Percentiles rank a stretch among this genome's conserved stretches.
These are phyloP conservation scores for Aegilops umbellulata DNA, from an alignment of 176 grass and related monocot genomes.

Conservation along the genomic window DNA sequence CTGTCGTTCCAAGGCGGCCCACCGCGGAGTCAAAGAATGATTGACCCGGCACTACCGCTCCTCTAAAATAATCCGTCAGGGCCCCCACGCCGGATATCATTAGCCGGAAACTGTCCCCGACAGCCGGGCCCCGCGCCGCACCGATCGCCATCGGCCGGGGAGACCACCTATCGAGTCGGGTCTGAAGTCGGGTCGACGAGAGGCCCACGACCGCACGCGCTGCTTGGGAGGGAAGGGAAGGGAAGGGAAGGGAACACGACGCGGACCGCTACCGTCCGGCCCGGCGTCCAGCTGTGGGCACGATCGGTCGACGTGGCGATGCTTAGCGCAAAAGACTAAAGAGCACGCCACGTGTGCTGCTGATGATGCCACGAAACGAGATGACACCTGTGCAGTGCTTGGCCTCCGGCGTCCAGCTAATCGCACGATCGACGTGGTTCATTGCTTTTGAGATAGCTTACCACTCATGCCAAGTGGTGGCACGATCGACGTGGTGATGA, in stretches of 20 bases:
- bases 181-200: neutral
- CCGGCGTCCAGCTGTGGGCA: slow-evolving; percentile 7
- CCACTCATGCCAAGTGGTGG: too few species aligned
- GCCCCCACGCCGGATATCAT: neutral
- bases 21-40: slow-evolving; percentile 25
- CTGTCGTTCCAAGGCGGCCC: neutral
- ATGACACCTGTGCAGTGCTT: too few species aligned
- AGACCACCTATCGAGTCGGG: neutral
- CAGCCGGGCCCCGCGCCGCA: neutral
- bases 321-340: neutral
- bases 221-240: neutral
- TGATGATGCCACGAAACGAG: too few species aligned
- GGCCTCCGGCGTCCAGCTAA: neutral
- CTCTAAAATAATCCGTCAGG: neutral
- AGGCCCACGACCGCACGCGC: neutral
- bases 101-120: neutral
- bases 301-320: neutral
- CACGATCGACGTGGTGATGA: too few species aligned
- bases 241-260: neutral
- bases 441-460: too few species aligned
- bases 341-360: too few species aligned
- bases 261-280: slow-evolving; percentile 21
- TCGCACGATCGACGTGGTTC: neutral
- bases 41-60: neutral
- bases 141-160: slow-evolving; percentile 25